phyloP scores from a whole-genome alignment of 2,329 filamentous ascomycete species.

The Lizonia empirigonia region DNA sequence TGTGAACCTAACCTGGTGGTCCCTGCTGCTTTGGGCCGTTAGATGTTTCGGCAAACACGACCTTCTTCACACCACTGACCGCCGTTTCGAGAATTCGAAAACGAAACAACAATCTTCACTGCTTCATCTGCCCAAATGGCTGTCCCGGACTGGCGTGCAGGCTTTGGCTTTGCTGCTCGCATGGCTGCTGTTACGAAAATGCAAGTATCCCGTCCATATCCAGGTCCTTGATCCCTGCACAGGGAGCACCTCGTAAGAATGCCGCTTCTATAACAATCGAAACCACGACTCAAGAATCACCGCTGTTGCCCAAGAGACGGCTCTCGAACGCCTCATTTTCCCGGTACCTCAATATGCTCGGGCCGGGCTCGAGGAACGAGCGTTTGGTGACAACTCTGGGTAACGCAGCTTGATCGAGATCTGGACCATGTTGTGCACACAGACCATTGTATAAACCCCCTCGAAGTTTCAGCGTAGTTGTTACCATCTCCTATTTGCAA shows the following conservation, averaged over 20 bases:
- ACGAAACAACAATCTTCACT: constrained; percentile 5
- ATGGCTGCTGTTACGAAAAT: constrained; percentile 54
- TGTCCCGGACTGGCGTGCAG: constrained; percentile 48
- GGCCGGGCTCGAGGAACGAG: constrained; percentile 2
- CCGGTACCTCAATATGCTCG: constrained; percentile 5
- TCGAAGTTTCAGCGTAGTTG: neutral
- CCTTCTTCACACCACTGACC: constrained; percentile 15
- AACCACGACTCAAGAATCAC: constrained; percentile 4
- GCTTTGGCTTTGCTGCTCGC: constrained; percentile 53
- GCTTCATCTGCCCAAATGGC: constrained; percentile 25
- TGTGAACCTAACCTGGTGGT: constrained; percentile 11
- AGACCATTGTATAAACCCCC: constrained; percentile 10
- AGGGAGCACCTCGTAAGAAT: constrained; percentile 28
- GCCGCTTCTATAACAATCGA: constrained; percentile 13
- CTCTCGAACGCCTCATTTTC: constrained; percentile 7
- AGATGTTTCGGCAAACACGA: constrained; percentile 11
- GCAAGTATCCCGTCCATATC: constrained; percentile 47
- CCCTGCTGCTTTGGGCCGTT: constrained; percentile 17
- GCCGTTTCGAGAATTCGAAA: constrained; percentile 8
- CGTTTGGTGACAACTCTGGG: constrained; percentile 7
- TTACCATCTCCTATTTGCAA: constrained; percentile 11
- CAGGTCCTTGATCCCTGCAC: constrained; percentile 8
- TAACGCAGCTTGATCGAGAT: constrained; percentile 8
- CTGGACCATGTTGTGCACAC: constrained; percentile 6
- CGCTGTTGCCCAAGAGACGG: constrained; percentile 14